A percentile compares a stretch with the other conserved stretches of the same genome.
Evolutionary conservation across 169 alveolate genomes (phyloP).

Genomic region (Plasmodium berghei): DNA sequence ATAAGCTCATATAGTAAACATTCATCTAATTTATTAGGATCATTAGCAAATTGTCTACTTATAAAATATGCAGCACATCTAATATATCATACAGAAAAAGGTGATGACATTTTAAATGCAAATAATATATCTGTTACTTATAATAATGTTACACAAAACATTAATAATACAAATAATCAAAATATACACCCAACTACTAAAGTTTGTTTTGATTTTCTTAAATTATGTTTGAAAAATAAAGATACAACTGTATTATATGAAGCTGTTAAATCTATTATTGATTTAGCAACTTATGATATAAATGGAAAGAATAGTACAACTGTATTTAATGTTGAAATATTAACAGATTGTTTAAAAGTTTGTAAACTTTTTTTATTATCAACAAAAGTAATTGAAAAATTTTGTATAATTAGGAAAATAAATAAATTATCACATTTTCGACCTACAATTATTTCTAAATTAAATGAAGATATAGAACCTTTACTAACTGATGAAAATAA

Average conservation of each 20-base stretch:
- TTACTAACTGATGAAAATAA: slow-evolving; percentile 93
- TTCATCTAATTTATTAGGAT: slow-evolving; percentile 74
- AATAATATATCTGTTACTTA: background rate
- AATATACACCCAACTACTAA: slow-evolving; percentile 58
- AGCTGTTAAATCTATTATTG: slow-evolving; percentile 27
- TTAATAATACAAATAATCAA: slow-evolving; percentile 6
- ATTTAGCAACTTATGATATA: slow-evolving; percentile 20
- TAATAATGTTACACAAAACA: background rate
- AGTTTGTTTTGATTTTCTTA: slow-evolving; percentile 53
- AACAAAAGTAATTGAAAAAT: slow-evolving; percentile 50
- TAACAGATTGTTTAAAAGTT: slow-evolving; percentile 52
- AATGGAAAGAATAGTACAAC: slow-evolving; percentile 43
- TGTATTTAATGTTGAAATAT: slow-evolving; percentile 63
- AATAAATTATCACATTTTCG: slow-evolving; percentile 78
- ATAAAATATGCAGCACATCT: slow-evolving; percentile 74
- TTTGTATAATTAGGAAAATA: slow-evolving; percentile 78
- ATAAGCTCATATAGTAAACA: slow-evolving; percentile 71
- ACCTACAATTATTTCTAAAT: slow-evolving; percentile 75
- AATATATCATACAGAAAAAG: slow-evolving; percentile 63
- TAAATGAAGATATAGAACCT: slow-evolving; percentile 91
- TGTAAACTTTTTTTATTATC: slow-evolving; percentile 72
- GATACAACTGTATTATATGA: slow-evolving; percentile 46
- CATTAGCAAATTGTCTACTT: slow-evolving; percentile 83
- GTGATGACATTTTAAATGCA: background rate
- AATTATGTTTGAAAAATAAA: slow-evolving; percentile 46